These are phyloP conservation scores for Penicillium sp. DNA, from an alignment of 2,329 filamentous ascomycete genomes.

Conservation along the genomic window DNA sequence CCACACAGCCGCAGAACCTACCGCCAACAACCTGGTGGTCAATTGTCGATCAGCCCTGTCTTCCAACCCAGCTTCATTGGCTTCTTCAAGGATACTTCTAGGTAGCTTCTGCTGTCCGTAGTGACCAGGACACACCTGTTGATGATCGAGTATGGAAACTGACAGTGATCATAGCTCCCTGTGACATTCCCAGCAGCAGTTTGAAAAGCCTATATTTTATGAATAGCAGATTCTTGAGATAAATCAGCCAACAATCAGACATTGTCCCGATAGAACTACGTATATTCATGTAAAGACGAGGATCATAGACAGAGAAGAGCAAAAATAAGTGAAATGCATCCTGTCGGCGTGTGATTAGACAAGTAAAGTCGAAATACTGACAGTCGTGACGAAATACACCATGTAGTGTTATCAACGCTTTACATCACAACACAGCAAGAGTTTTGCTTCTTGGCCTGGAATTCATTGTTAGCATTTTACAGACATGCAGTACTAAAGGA, in stretches of 20 bases:
- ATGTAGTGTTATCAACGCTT: background rate
- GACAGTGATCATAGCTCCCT: no score
- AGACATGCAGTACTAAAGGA: background rate
- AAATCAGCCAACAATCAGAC: background rate
- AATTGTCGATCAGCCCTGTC: no score
- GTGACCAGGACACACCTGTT: no score
- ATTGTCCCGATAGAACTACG: background rate
- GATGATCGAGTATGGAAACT: no score
- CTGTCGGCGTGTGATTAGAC: conserved; percentile 16
- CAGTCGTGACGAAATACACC: background rate
- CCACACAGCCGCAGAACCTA: no score
- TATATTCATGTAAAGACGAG: background rate
- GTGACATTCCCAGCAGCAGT: no score
- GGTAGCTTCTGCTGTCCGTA: no score
- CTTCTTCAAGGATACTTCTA: no score
- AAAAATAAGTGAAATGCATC: conserved; percentile 8
- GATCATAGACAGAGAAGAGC: background rate
- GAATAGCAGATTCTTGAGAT: background rate
- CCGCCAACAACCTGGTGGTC: no score
- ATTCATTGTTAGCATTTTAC: background rate
- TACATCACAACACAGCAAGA: conserved; percentile 70
- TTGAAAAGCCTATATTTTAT: no score
- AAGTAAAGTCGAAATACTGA: conserved; percentile 9
- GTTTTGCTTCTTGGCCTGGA: conserved; percentile 73
- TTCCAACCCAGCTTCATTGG: no score